These are phyloP conservation scores for Neoascochyta sp. DNA, from an alignment of 2,329 filamentous ascomycete genomes.

Conservation along the genomic window DNA sequence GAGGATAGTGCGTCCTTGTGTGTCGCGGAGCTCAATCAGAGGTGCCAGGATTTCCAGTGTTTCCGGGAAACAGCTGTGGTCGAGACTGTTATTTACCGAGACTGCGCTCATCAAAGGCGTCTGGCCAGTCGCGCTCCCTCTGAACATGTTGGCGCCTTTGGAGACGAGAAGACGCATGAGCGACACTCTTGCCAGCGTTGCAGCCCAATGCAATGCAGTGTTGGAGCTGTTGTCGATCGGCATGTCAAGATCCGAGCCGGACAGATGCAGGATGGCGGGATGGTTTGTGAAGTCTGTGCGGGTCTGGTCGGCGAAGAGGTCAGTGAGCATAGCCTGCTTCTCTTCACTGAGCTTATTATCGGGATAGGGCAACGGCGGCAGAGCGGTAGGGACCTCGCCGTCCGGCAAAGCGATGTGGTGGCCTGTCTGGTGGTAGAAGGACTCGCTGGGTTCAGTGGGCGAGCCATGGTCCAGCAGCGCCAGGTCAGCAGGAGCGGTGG, in stretches of 20 bases:
- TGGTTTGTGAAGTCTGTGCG: conserved; percentile 69
- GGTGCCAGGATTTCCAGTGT: conserved; percentile 83
- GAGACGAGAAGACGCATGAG: conserved; percentile 77
- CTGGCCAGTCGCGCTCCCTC: conserved; percentile 85
- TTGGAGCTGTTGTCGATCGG: conserved; percentile 87
- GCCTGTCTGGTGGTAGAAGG: conserved; percentile 54
- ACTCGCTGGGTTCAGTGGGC: conserved; percentile 76
- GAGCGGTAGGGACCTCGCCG: conserved; percentile 56
- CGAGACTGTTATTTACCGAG: conserved; percentile 89
- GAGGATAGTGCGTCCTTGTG: conserved; percentile 83
- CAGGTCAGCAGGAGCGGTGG: conserved; percentile 49
- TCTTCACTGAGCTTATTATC: conserved; percentile 64
- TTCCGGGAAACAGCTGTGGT: conserved; percentile 85
- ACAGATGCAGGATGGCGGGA: conserved; percentile 71
- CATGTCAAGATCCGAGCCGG: conserved; percentile 79
- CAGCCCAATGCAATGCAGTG: conserved; percentile 93
- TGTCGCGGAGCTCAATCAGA: conserved; percentile 86
- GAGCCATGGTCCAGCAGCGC: conserved; percentile 59
- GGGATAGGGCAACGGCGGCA: conserved; percentile 61
- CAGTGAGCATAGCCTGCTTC: conserved; percentile 80
- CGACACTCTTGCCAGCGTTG: conserved; percentile 81
- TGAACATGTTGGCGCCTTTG: conserved; percentile 80
- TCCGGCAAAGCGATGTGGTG: conserved; percentile 46
- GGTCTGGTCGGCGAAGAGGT: conserved; percentile 55
- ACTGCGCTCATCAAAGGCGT: conserved; percentile 91